Evolutionary conservation across 345 rosid genomes (phyloP).

Genomic region (Linum usitatissimum): DNA sequence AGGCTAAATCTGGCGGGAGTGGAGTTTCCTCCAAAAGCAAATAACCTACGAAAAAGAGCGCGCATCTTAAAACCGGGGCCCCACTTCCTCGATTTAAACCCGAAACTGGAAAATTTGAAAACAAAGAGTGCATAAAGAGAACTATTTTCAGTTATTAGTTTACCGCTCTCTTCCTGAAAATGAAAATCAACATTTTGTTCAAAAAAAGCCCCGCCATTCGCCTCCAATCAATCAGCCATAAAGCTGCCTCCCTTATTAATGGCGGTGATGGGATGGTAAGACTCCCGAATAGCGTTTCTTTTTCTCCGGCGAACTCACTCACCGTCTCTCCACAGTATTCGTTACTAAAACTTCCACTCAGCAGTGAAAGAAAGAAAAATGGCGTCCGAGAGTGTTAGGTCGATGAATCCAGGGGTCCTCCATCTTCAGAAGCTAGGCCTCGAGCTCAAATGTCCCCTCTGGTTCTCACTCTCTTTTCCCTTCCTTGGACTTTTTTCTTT

Average conservation of each 20-base stretch:
- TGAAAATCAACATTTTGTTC: not conserved
- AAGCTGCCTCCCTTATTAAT: not conserved
- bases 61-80: conserved; percentile 9
- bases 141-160: no score
- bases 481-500: not conserved
- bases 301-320: not conserved
- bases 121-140: not conserved
- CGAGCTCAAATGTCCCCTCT: conserved; percentile 82
- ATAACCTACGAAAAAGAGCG: conserved; percentile 9
- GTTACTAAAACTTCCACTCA: no score
- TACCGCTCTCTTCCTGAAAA: no score
- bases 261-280: no score
- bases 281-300: not conserved
- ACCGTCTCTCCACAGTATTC: not conserved
- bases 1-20: not conserved
- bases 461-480: conserved; percentile 34
- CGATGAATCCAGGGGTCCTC: conserved; percentile 63
- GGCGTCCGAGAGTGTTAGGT: conserved; percentile 23
- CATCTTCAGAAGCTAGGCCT: conserved; percentile 71
- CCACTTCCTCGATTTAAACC: not conserved
- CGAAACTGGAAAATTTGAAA: no score
- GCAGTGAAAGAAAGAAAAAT: conserved; percentile 14
- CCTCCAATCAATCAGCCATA: not conserved
- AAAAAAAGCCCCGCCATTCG: conserved; percentile 15
- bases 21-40: not conserved